Base-by-base conservation (phyloP, 2,329 filamentous ascomycete species). In the Trichophyton equinum region DNA sequence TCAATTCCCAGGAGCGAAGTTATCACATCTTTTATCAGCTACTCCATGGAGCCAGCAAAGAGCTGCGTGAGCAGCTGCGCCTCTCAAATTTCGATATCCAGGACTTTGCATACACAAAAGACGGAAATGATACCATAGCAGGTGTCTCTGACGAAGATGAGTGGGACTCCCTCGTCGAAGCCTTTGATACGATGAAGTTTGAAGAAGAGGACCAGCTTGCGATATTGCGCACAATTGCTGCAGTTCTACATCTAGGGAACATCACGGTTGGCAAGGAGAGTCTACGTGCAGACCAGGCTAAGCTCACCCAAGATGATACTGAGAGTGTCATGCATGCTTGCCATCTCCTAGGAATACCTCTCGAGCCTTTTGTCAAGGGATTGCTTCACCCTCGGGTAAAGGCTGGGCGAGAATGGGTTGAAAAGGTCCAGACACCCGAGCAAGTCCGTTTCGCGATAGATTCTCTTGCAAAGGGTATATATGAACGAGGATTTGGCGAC, bases 1-100 rank as follows among this genome's bases (percentile, higher is more conserved):
- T 96, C 63, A 96, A 95, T 69, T 71, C 83, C 0, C 88, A 90
- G 61, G 94, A 99, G 76, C 85, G 94, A 60, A 99, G 95, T 69
- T 99, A 99, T 72, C 94, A 99, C 72, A 81, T 99, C 61, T 99
- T 99, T 73, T 99, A 99, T 71, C 95, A 99, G 74, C 81, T 99
- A 15, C 78, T 99, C 3, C 88, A 88, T 66, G 94, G 95, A 25
- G 90, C 91, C 0, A 87, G 90, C 69, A 74, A 77, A 25, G 78
- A 80, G 56, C 82, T 91, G 76, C 91, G 88, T 67, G 83, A 85
- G 59, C 84, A 89, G 11, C 86, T 97, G 61, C 77, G 95, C 36
- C 77, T 99, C 1, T 83, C 85, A 49, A 84, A 85, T 47, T 78
- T 90, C 59, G 86, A 87, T 61, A 85, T 92, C 0, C 86, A 91